Percentiles rank a stretch among this genome's conserved stretches.
Evolutionary conservation across 179 eudicot genomes (phyloP).

Genomic region (Gypsophila paniculata): DNA sequence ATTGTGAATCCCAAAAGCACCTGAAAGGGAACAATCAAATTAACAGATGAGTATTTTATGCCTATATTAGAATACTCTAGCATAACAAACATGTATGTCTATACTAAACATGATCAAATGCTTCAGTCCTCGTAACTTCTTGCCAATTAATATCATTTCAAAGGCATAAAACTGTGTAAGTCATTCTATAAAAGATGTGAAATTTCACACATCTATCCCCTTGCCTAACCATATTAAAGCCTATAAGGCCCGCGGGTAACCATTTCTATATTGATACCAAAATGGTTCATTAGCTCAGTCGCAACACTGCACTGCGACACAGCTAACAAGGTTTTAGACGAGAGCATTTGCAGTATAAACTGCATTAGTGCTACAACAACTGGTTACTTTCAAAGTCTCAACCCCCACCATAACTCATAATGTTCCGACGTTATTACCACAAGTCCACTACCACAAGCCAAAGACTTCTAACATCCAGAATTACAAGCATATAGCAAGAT

Average conservation of each 20-base stretch:
- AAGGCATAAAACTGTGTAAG: background rate
- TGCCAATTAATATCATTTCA: background rate
- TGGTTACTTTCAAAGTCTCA: background rate
- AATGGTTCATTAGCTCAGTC: too few species aligned
- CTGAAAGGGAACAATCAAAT: slow-evolving; percentile 36
- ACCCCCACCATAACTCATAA: background rate
- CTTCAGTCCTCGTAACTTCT: background rate
- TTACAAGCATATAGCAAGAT: background rate
- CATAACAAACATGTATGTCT: too few species aligned
- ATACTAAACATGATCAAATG: too few species aligned
- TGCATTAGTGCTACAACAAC: too few species aligned
- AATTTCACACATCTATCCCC: background rate
- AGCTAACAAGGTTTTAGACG: too few species aligned
- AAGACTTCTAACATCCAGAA: background rate
- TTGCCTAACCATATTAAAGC: background rate
- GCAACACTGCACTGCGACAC: too few species aligned
- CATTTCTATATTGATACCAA: too few species aligned
- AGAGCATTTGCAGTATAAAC: too few species aligned
- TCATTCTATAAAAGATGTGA: background rate
- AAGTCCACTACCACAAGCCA: background rate
- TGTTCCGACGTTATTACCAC: background rate
- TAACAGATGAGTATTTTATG: background rate
- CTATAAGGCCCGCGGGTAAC: background rate
- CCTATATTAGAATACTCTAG: too few species aligned
- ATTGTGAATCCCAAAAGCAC: slow-evolving; percentile 92